Conservation (phyloP, 2,329 filamentous ascomycete genomes). For the Dendryphion nanum region DNA sequence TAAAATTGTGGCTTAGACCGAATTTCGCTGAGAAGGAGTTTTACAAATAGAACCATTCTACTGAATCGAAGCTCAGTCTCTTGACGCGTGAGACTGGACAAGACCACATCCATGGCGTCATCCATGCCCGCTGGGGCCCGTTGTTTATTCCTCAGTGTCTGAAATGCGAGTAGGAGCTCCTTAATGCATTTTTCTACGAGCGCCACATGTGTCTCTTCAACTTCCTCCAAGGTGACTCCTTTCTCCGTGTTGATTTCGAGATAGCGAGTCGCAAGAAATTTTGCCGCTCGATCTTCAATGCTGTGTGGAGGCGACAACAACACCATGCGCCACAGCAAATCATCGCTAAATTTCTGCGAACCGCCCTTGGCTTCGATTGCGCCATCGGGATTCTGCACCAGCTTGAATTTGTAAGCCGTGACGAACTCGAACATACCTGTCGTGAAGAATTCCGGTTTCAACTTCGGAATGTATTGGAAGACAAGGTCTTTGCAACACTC, state of each 20-base stretch:
- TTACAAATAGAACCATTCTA: slow-evolving; percentile 36
- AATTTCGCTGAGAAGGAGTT: slow-evolving; percentile 29
- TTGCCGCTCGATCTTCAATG: slow-evolving; percentile 68
- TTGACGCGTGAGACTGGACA: slow-evolving; percentile 24
- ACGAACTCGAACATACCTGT: slow-evolving; percentile 64
- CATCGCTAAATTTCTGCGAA: slow-evolving; percentile 56
- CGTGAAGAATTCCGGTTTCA: slow-evolving; percentile 61
- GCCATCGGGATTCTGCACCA: slow-evolving; percentile 15
- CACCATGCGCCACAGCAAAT: slow-evolving; percentile 82
- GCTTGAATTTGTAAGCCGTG: slow-evolving; percentile 40
- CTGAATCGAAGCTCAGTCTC: slow-evolving; percentile 25
- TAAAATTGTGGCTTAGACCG: slow-evolving; percentile 33
- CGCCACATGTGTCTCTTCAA: slow-evolving; percentile 62
- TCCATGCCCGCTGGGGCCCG: slow-evolving; percentile 1
- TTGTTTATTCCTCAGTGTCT: slow-evolving; percentile 10
- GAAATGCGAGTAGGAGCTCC: slow-evolving; percentile 44
- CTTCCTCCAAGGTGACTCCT: slow-evolving; percentile 44
- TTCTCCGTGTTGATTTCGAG: slow-evolving; percentile 48
- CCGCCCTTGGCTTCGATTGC: slow-evolving; percentile 38
- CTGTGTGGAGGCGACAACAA: slow-evolving; percentile 64
- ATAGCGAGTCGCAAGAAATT: slow-evolving; percentile 72
- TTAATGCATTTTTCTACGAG: slow-evolving; percentile 74
- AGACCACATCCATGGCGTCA: slow-evolving; percentile 12
- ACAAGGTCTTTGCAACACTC: slow-evolving; percentile 22
- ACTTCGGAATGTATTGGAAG: slow-evolving; percentile 54